Evolutionary conservation across 208 protist genomes (phyloP).

Genomic region (Acanthamoeba royreba): DNA sequence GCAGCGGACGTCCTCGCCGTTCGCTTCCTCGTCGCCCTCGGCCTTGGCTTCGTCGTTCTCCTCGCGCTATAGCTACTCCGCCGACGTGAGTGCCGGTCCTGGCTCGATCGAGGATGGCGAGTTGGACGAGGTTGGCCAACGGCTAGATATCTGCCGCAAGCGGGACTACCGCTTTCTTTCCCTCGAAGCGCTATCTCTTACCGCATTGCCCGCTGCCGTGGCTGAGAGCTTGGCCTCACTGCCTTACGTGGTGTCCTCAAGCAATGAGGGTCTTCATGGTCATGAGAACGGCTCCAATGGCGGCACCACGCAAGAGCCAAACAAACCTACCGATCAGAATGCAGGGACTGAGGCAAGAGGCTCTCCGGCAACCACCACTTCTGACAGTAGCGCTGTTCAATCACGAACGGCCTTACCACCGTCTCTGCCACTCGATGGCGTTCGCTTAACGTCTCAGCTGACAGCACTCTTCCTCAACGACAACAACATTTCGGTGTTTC

Average conservation of each 20-base stretch:
- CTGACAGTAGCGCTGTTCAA: not conserved
- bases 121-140: not conserved
- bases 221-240: not conserved
- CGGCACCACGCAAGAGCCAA: not conserved
- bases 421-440: not conserved
- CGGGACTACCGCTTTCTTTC: constrained; percentile 2
- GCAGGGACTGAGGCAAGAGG: not conserved
- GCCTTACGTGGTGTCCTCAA: not conserved
- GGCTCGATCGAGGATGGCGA: too few species aligned
- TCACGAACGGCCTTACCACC: too few species aligned
- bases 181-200: not conserved
- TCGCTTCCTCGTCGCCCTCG: not conserved
- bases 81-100: not conserved
- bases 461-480: not conserved
- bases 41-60: not conserved
- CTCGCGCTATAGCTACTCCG: not conserved
- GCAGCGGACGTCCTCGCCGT: not conserved
- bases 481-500: not conserved
- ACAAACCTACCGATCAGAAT: not conserved
- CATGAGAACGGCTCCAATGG: not conserved
- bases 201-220: not conserved
- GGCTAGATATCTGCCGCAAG: constrained; percentile 11
- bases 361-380: not conserved
- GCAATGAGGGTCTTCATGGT: too few species aligned
- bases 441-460: not conserved